Conservation (phyloP, 805 yeast species). For the Vanderwaltozyma yarrowii region DNA sequence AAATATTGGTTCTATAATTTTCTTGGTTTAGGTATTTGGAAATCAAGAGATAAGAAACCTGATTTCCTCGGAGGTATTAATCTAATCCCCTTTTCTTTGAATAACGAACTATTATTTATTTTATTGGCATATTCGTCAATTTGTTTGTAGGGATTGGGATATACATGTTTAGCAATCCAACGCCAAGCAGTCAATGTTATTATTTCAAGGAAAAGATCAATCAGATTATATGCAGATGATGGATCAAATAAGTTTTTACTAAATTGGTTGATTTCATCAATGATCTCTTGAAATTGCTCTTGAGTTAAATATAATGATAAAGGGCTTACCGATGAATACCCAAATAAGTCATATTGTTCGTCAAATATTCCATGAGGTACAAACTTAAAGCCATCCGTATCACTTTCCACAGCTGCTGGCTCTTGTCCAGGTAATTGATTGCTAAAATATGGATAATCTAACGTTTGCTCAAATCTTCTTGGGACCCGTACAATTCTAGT, state of each 20-base stretch:
- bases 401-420: conserved; percentile 44
- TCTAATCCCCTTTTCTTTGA: neutral
- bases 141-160: conserved; percentile 1
- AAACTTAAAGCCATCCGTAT: conserved; percentile 16
- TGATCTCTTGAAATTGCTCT: conserved; percentile 34
- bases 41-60: conserved; percentile 2
- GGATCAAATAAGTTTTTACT: conserved; percentile 35
- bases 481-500: conserved; percentile 63
- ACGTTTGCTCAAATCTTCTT: conserved; percentile 33
- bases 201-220: conserved; percentile 31
- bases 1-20: no score
- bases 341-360: conserved; percentile 30
- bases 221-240: conserved; percentile 30
- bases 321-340: conserved; percentile 45
- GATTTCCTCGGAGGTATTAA: conserved; percentile 1
- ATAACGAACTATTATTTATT: neutral
- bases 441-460: conserved; percentile 46
- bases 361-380: conserved; percentile 32
- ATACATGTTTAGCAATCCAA: conserved; percentile 1
- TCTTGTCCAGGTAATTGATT: conserved; percentile 47
- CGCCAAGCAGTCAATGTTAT: conserved; percentile 34
- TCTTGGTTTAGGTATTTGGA: conserved; percentile 3
- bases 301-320: conserved; percentile 30
- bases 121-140: neutral
- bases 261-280: conserved; percentile 35